Conservation (phyloP, 2,329 filamentous ascomycete genomes). For the Colletotrichum graminicola region DNA sequence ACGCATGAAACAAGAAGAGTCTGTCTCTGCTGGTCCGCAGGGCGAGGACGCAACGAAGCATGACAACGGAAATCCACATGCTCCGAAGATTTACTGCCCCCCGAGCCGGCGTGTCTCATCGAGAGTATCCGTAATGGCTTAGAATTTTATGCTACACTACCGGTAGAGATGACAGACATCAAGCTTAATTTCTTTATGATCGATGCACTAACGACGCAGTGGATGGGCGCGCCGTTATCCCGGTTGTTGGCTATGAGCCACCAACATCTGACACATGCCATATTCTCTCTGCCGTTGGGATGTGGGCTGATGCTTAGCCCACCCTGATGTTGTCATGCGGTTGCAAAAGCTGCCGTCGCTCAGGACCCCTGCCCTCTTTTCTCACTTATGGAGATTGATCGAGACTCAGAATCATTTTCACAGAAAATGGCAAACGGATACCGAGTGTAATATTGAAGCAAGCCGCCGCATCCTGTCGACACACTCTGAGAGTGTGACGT, state of each 20-base stretch:
- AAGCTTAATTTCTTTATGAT: conserved; percentile 20
- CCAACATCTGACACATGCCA: not conserved
- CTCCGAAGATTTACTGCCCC: conserved; percentile 19
- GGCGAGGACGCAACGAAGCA: conserved; percentile 7
- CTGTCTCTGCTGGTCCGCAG: not conserved
- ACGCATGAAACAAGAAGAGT: not conserved
- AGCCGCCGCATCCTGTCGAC: no score
- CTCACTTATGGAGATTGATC: no score
- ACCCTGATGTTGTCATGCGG: not conserved
- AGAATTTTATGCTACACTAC: conserved; percentile 3
- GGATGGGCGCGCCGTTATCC: conserved; percentile 6
- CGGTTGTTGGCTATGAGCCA: not conserved
- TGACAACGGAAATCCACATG: conserved; percentile 6
- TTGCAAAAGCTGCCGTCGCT: no score
- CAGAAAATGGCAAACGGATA: not conserved
- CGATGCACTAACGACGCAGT: not conserved
- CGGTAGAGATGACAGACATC: conserved; percentile 21
- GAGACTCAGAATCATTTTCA: not conserved
- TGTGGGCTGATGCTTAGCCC: no score
- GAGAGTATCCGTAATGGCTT: conserved; percentile 15
- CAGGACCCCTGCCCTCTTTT: not conserved
- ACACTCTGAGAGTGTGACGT: conserved; percentile 13
- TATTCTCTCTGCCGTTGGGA: not conserved
- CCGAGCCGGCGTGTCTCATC: conserved; percentile 25
- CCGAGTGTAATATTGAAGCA: not conserved